These are phyloP conservation scores for Lagenaria siceraria DNA, from an alignment of 306 rosid genomes.

Conservation along the genomic window DNA sequence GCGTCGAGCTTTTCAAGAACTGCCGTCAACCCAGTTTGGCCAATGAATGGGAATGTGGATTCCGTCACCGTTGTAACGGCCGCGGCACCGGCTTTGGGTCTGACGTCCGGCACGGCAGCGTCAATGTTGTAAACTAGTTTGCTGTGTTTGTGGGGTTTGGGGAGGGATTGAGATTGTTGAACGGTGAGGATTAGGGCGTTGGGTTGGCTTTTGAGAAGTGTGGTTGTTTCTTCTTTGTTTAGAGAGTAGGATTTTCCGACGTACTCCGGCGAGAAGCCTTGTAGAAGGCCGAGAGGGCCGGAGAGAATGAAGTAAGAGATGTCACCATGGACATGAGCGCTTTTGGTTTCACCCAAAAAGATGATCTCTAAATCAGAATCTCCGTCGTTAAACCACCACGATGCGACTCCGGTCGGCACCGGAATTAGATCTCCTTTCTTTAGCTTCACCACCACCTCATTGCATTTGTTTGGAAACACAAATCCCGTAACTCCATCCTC, in stretches of 20 bases:
- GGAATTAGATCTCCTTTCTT: slow-evolving; percentile 51
- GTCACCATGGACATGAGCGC: slow-evolving; percentile 25
- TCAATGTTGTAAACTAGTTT: slow-evolving; percentile 30
- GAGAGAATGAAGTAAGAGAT: slow-evolving; percentile 35
- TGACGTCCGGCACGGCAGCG: slow-evolving; percentile 1
- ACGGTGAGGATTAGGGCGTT: slow-evolving; percentile 23
- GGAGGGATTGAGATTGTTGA: slow-evolving; percentile 10
- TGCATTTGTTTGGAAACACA: slow-evolving; percentile 12
- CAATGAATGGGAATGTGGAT: slow-evolving; percentile 26
- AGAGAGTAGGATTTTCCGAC: slow-evolving; percentile 14
- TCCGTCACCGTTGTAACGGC: slow-evolving; percentile 12
- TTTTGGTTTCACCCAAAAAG: slow-evolving; percentile 42
- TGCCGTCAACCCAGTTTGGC: slow-evolving; percentile 33
- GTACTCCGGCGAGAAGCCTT: slow-evolving; percentile 35
- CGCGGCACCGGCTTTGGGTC: background rate
- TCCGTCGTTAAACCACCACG: slow-evolving; percentile 76
- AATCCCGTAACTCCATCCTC: slow-evolving; percentile 36
- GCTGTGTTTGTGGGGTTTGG: slow-evolving; percentile 20
- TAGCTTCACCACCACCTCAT: slow-evolving; percentile 39
- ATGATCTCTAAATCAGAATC: slow-evolving; percentile 23
- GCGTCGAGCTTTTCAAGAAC: slow-evolving; percentile 25
- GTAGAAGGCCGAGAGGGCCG: slow-evolving; percentile 28
- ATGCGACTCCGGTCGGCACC: slow-evolving; percentile 31
- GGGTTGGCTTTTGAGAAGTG: slow-evolving; percentile 32
- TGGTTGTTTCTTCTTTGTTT: slow-evolving; percentile 16